A percentile compares a stretch with the other conserved stretches of the same genome.
Evolutionary conservation across 2,329 filamentous ascomycete genomes (phyloP).

Genomic region (Alternaria arborescens): DNA sequence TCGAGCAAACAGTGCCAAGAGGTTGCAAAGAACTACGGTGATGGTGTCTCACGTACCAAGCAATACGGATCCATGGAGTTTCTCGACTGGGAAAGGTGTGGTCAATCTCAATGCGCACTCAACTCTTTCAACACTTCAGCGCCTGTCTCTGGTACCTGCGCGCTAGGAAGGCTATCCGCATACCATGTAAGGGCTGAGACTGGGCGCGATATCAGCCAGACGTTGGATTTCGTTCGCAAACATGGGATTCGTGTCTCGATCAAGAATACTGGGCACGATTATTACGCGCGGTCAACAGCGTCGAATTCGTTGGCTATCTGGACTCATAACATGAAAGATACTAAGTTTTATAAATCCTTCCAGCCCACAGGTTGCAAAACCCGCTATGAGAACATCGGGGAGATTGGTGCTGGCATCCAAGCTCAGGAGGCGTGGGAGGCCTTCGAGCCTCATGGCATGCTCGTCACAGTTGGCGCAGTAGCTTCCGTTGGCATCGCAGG

Average conservation of each 20-base stretch:
- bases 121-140: conserved; percentile 38
- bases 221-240: conserved; percentile 39
- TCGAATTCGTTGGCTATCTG: conserved; percentile 48
- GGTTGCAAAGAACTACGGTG: conserved; percentile 35
- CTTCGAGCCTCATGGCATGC: conserved; percentile 44
- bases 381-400: conserved; percentile 44
- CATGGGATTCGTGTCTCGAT: conserved; percentile 48
- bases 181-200: conserved; percentile 44
- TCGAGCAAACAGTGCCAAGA: conserved; percentile 32
- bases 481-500: conserved; percentile 60
- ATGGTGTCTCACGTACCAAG: conserved; percentile 34
- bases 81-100: conserved; percentile 47
- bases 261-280: conserved; percentile 51
- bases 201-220: conserved; percentile 38
- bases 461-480: conserved; percentile 48
- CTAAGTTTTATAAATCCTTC: conserved; percentile 37
- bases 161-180: conserved; percentile 44
- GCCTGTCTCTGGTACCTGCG: conserved; percentile 38
- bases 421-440: conserved; percentile 49
- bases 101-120: conserved; percentile 40
- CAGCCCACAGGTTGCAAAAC: conserved; percentile 35
- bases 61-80: conserved; percentile 49
- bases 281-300: conserved; percentile 45
- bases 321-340: conserved; percentile 48
- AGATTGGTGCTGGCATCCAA: conserved; percentile 46